Evolutionary conservation across 176 grass and related monocot genomes (phyloP), one percentile per base, ranked within the genome.

Genomic region (Phoenix dactylifera): DNA sequence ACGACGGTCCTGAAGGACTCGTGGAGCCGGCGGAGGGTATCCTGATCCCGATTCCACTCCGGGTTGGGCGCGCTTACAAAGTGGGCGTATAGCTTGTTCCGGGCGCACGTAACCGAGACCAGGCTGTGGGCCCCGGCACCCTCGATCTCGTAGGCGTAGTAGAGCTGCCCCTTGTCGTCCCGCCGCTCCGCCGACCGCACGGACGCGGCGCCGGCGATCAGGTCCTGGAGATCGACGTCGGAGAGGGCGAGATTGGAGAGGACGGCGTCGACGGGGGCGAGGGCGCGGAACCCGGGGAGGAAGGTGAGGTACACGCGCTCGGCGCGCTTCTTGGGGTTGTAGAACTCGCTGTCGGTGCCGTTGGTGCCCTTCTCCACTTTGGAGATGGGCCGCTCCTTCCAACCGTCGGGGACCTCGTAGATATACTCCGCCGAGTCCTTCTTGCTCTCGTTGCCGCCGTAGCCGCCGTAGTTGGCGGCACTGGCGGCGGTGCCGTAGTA

Each of bases 301-400:
- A 76, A 97, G 20, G 93, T 92, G 52, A 97, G 77, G 84, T 97
- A 92, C 77, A 92, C 87, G 32, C 71, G 71, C 75, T 92, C 87
- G 0, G 87, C n/a, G 22, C 93, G 87, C 77, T 92, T 91, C 54
- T 72, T 80, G 23, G 93, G 81, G 63, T 97, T 92, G 93, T 83
- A 97, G 87, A 97, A 97, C 71, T 97, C 87, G 58, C 81, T 88
- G 76, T 97, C 84, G 2, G 93, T 97, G 62, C 93, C 93, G 61
- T 97, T 97, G 54, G 93, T 97, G 79, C 93, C 93, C 79, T 97
- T 97, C 79, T 97, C 93, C 28, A 97, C 93, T 65, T 97, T 97
- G 24, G 87, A 97, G 61, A 97, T 84, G 50, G 79, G 84, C 15
- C 87, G 76, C 82, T 97, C 93, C 68, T 97, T 97, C 93, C 93